phyloP scores from a whole-genome alignment of 1,139 yeast species.

The Magnusiomyces suaveolens region DNA sequence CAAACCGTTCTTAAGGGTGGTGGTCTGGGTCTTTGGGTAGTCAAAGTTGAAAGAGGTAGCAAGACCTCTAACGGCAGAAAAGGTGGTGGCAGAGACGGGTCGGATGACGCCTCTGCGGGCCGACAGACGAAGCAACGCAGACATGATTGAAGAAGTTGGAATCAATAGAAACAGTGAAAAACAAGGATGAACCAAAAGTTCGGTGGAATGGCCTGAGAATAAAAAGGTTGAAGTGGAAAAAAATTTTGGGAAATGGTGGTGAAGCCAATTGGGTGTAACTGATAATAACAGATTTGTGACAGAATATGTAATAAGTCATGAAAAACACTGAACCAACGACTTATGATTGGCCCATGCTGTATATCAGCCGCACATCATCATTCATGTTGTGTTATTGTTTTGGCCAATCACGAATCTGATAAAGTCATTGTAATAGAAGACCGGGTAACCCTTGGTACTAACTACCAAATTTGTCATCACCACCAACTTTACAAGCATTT shows the following conservation, averaged over 20 bases:
- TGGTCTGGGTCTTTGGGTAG: constrained; percentile 46
- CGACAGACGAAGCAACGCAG: constrained; percentile 21
- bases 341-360: not conserved
- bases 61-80: constrained; percentile 18
- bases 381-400: no score
- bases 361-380: no score
- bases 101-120: constrained; percentile 8
- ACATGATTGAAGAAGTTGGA: constrained; percentile 5
- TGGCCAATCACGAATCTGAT: no score
- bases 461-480: no score
- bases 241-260: not conserved
- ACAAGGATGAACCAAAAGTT: no score
- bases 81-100: constrained; percentile 2
- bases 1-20: constrained; percentile 70
- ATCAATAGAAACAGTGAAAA: no score
- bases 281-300: not conserved
- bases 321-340: not conserved
- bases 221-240: not conserved
- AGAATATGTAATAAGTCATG: not conserved
- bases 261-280: not conserved
- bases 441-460: no score
- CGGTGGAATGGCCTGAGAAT: not conserved
- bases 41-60: constrained; percentile 20
- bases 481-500: no score
- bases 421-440: no score